phyloP scores from a whole-genome alignment of 176 grass and related monocot species.

The Areca catechu region DNA sequence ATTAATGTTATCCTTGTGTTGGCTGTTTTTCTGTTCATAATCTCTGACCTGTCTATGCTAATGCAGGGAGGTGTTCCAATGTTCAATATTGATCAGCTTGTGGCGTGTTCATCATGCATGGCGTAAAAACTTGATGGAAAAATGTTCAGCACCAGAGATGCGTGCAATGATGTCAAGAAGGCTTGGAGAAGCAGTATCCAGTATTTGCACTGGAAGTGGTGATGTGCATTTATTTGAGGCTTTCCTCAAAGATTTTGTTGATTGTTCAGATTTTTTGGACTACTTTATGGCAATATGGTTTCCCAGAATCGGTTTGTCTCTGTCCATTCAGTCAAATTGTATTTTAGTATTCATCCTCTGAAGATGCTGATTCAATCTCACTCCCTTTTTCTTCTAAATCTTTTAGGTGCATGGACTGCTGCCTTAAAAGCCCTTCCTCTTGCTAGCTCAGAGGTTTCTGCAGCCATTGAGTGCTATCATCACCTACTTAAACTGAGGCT shows the following conservation, averaged over 20 bases:
- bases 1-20: slow-evolving; percentile 2
- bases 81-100: slow-evolving; percentile 69
- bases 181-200: slow-evolving; percentile 54
- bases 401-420: slow-evolving; percentile 53
- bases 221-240: slow-evolving; percentile 50
- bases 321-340: slow-evolving; percentile 6
- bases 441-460: slow-evolving; percentile 60
- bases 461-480: slow-evolving; percentile 82
- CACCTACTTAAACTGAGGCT: slow-evolving; percentile 72
- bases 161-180: slow-evolving; percentile 36
- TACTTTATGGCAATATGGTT: slow-evolving; percentile 78
- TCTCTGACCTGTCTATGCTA: slow-evolving; percentile 28
- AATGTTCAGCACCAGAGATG: slow-evolving; percentile 53
- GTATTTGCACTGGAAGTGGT: slow-evolving; percentile 48
- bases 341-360: too few relatives aligned
- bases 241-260: slow-evolving; percentile 60
- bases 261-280: slow-evolving; percentile 59
- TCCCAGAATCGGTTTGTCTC: slow-evolving; percentile 69
- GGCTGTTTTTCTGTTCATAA: not conserved
- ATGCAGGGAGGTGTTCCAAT: slow-evolving; percentile 70
- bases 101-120: slow-evolving; percentile 66
- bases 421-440: slow-evolving; percentile 52
- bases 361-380: too few relatives aligned
- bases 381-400: not conserved
- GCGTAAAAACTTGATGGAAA: slow-evolving; percentile 63